Conservation (phyloP, 495 filamentous ascomycete species). For the Rostrohypoxylon terebratum region DNA sequence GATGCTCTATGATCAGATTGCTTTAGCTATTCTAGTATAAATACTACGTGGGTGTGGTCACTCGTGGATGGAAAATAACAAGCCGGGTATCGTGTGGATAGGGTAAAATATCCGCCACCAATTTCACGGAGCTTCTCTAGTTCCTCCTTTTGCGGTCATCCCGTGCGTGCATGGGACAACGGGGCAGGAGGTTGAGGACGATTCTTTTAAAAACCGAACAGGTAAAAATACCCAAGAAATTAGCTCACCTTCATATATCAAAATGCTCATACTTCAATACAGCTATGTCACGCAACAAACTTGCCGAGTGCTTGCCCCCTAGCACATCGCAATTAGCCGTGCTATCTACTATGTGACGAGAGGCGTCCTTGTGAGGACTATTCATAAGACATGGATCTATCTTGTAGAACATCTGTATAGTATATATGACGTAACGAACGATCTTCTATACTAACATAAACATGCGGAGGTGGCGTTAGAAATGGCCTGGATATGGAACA, state of each 20-base stretch:
- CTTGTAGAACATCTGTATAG: not conserved
- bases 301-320: not conserved
- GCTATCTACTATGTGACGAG: constrained; percentile 1
- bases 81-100: not conserved
- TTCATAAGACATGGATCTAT: not conserved
- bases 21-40: constrained; percentile 14
- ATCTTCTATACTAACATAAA: not conserved
- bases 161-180: not conserved
- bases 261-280: constrained; percentile 44
- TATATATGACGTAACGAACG: not conserved
- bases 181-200: not conserved
- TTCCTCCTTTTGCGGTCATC: not conserved
- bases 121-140: not conserved
- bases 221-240: constrained; percentile 44
- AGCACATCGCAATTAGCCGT: constrained; percentile 11
- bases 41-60: constrained; percentile 1
- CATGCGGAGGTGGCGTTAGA: not conserved
- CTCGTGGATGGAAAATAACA: not conserved
- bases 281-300: constrained; percentile 13
- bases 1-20: not conserved
- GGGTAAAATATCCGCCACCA: not conserved
- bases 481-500: not conserved
- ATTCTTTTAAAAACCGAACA: constrained; percentile 21
- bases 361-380: not conserved
- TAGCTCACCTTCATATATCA: constrained; percentile 32